These are phyloP conservation scores for Berkeleyomyces basicola DNA, from an alignment of 2,329 filamentous ascomycete genomes.

Conservation along the genomic window DNA sequence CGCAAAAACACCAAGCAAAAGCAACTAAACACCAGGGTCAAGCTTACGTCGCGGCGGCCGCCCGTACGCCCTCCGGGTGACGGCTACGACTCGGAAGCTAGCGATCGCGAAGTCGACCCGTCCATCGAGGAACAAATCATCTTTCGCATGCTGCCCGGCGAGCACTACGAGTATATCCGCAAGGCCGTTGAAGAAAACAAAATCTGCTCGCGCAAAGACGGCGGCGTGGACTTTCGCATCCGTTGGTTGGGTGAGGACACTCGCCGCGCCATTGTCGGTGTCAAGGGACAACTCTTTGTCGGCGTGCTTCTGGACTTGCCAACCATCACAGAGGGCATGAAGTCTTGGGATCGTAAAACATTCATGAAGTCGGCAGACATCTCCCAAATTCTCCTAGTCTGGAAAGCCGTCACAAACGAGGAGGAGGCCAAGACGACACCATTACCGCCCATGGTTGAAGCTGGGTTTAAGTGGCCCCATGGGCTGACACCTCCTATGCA, in stretches of 20 bases:
- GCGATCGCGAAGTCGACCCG: slow-evolving; percentile 75
- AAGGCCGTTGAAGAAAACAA: slow-evolving; percentile 59
- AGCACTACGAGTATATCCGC: slow-evolving; percentile 70
- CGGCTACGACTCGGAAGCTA: slow-evolving; percentile 91
- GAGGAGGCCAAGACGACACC: slow-evolving; percentile 47
- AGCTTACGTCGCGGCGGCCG: slow-evolving; percentile 31
- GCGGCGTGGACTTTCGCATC: slow-evolving; percentile 62
- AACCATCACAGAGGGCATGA: slow-evolving; percentile 64
- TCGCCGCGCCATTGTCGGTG: slow-evolving; percentile 53
- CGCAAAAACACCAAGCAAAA: slow-evolving; percentile 25
- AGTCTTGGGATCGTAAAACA: slow-evolving; percentile 76
- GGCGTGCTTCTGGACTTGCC: slow-evolving; percentile 70
- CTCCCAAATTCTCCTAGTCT: slow-evolving; percentile 74
- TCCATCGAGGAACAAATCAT: slow-evolving; percentile 81
- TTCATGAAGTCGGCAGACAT: slow-evolving; percentile 84
- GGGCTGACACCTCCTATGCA: slow-evolving; percentile 80
- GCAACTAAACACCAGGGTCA: slow-evolving; percentile 30
- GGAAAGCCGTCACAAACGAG: slow-evolving; percentile 49
- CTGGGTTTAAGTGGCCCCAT: slow-evolving; percentile 60
- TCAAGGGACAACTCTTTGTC: slow-evolving; percentile 56
- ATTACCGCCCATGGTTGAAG: slow-evolving; percentile 56
- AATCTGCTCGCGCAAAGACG: slow-evolving; percentile 49
- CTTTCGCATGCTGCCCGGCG: slow-evolving; percentile 71
- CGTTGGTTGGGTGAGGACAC: slow-evolving; percentile 63
- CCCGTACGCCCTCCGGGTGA: slow-evolving; percentile 61